Conservation (phyloP, 768 basidiomycete species). For the Lactarius sanguifluus region DNA sequence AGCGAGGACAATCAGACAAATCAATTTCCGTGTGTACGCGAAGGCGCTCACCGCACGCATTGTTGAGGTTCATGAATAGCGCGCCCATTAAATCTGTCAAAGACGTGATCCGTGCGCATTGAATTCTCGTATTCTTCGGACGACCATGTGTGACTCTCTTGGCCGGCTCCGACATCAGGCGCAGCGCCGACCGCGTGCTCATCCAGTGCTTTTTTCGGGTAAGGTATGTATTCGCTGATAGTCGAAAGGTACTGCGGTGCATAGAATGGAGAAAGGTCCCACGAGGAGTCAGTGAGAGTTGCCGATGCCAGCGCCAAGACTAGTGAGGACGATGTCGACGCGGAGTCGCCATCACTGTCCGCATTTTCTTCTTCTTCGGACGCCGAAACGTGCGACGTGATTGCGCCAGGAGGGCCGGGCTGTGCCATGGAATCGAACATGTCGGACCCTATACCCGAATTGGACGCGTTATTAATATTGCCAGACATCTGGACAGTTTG, state of each 20-base stretch:
- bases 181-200: conserved; percentile 43
- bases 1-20: conserved; percentile 12
- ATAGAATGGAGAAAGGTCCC: conserved; percentile 65
- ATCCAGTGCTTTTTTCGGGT: conserved; percentile 46
- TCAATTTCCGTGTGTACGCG: neutral
- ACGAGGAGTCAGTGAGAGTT: conserved; percentile 59
- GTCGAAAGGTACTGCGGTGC: conserved; percentile 75
- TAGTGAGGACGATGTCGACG: conserved; percentile 43
- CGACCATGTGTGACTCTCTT: conserved; percentile 55
- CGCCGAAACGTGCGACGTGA: neutral
- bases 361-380: neutral
- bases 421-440: conserved; percentile 50
- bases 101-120: conserved; percentile 75
- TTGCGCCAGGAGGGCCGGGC: neutral
- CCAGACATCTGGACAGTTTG: conserved; percentile 18
- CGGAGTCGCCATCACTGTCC: conserved; percentile 36
- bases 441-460: conserved; percentile 63
- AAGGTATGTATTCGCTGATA: conserved; percentile 64
- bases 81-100: conserved; percentile 79
- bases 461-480: conserved; percentile 32
- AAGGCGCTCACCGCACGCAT: conserved; percentile 70
- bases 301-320: conserved; percentile 57
- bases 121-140: conserved; percentile 82
- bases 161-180: conserved; percentile 41
- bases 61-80: conserved; percentile 74